phyloP scores from a whole-genome alignment of 2,329 filamentous ascomycete genomes.

The Ceratocystis harringtonii region DNA sequence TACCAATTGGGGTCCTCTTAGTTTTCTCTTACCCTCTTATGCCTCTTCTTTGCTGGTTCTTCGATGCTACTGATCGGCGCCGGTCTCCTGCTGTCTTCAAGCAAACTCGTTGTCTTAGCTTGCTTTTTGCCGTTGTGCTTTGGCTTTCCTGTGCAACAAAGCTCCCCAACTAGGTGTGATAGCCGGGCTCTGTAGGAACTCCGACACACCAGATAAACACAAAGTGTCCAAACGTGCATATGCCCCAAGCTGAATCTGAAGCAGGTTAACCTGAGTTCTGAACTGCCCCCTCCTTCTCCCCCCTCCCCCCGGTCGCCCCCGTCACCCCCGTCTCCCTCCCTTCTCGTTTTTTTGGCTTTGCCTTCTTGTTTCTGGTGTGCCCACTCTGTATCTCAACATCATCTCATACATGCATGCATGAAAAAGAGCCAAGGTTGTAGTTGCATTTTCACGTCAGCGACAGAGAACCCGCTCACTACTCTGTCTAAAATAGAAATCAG shows the following conservation, averaged over 20 bases:
- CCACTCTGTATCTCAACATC: neutral
- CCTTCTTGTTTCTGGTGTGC: neutral
- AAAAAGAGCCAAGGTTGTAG: neutral
- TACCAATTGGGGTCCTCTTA: neutral
- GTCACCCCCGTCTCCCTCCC: neutral
- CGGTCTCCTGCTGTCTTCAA: neutral
- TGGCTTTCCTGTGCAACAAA: neutral
- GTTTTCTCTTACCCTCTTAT: neutral
- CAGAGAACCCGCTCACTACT: neutral
- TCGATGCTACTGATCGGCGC: neutral
- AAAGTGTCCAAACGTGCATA: conserved; percentile 6
- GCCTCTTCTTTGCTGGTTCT: neutral
- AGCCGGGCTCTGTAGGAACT: neutral
- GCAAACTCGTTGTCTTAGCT: neutral
- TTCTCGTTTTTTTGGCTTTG: neutral
- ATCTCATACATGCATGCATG: conserved; percentile 1
- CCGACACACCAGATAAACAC: neutral
- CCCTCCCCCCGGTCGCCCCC: neutral
- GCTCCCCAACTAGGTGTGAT: neutral
- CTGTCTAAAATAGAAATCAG: neutral
- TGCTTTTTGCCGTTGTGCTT: neutral
- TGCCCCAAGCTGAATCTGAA: conserved; percentile 7
- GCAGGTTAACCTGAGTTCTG: neutral
- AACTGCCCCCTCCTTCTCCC: neutral
- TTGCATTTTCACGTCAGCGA: conserved; percentile 1